Evolutionary conservation across 805 yeast genomes (phyloP).

Genomic region (Candida orba): DNA sequence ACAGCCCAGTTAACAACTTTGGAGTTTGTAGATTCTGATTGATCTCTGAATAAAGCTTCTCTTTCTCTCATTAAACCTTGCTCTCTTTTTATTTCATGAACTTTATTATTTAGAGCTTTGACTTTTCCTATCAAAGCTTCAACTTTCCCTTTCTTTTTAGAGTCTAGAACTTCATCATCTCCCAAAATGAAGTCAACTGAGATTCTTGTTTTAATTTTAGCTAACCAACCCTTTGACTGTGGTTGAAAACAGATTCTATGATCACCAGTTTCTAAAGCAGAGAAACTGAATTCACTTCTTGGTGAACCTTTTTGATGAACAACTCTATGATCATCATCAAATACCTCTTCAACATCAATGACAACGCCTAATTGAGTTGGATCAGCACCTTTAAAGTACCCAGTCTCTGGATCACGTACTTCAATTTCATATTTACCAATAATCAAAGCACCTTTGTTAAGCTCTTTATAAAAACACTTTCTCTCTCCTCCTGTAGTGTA

Average conservation of each 20-base stretch:
- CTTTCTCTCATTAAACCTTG: constrained; percentile 58
- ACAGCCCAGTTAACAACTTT: constrained; percentile 70
- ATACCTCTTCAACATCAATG: constrained; percentile 55
- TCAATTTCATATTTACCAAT: constrained; percentile 45
- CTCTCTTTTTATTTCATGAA: constrained; percentile 55
- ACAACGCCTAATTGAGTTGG: constrained; percentile 31
- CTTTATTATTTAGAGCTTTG: constrained; percentile 47
- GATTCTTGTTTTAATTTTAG: constrained; percentile 51
- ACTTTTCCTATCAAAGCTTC: constrained; percentile 49
- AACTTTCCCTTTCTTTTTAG: constrained; percentile 47
- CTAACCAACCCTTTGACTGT: constrained; percentile 29
- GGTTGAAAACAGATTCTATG: constrained; percentile 76
- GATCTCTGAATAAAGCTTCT: constrained; percentile 72
- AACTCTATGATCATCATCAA: constrained; percentile 78
- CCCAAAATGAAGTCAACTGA: constrained; percentile 71
- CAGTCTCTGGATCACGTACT: constrained; percentile 30
- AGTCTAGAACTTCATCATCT: constrained; percentile 55
- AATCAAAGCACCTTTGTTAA: constrained; percentile 41
- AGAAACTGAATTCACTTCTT: constrained; percentile 69
- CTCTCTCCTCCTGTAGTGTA: constrained; percentile 45
- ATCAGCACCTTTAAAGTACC: constrained; percentile 28
- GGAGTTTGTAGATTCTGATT: constrained; percentile 67
- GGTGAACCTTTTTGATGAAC: constrained; percentile 57
- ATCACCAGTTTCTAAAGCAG: constrained; percentile 81
- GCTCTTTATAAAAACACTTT: constrained; percentile 51